Evolutionary conservation across 2,329 filamentous ascomycete species (phyloP).

Genomic region (Aspergillus pseudonomiae): DNA sequence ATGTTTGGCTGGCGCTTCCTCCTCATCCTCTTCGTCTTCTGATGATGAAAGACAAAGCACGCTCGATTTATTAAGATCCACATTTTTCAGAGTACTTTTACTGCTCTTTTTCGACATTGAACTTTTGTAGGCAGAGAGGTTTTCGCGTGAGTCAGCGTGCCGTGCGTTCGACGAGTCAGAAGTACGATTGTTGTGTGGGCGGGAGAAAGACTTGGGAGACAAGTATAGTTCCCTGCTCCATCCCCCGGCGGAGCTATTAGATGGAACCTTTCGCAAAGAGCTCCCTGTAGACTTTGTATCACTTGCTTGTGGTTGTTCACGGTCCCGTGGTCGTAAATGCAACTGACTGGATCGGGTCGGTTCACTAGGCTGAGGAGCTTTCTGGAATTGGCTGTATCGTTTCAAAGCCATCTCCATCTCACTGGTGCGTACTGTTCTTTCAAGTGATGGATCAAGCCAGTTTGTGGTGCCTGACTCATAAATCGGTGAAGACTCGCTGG

Average conservation of each 20-base stretch:
- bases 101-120: constrained; percentile 42
- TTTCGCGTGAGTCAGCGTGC: constrained; percentile 20
- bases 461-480: constrained; percentile 25
- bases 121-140: constrained; percentile 22
- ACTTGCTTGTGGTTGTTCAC: constrained; percentile 25
- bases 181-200: constrained; percentile 17
- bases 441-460: constrained; percentile 30
- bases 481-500: constrained; percentile 19
- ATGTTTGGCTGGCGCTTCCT: constrained; percentile 24
- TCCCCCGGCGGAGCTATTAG: constrained; percentile 27
- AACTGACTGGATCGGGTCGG: constrained; percentile 26
- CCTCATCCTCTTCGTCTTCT: constrained; percentile 48
- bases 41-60: constrained; percentile 55
- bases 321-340: constrained; percentile 28
- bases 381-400: constrained; percentile 29
- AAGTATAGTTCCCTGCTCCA: constrained; percentile 30
- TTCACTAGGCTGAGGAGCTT: constrained; percentile 13
- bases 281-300: constrained; percentile 23
- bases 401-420: constrained; percentile 39
- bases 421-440: constrained; percentile 35
- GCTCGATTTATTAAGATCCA: constrained; percentile 49
- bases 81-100: constrained; percentile 39
- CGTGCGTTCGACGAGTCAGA: constrained; percentile 24
- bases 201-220: constrained; percentile 25
- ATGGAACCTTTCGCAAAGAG: constrained; percentile 22